Evolutionary conservation across 2,329 filamentous ascomycete genomes (phyloP).

Genomic region (Zalaria sp.): DNA sequence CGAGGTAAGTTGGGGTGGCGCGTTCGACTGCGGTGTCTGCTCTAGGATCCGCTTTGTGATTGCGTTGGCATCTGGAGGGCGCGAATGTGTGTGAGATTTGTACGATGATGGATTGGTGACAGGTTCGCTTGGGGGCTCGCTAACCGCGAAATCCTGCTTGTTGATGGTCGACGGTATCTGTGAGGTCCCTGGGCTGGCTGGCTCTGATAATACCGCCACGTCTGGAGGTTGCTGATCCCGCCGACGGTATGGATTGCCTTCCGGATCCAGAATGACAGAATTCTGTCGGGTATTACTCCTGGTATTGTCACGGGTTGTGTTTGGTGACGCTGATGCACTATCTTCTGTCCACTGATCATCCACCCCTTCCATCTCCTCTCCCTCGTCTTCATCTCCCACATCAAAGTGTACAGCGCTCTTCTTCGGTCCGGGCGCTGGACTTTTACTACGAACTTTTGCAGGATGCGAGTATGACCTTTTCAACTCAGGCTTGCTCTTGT

Average conservation of each 20-base stretch:
- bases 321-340: slow-evolving; percentile 9
- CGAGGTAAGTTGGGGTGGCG: slow-evolving; percentile 49
- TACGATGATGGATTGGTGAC: slow-evolving; percentile 1
- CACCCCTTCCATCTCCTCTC: slow-evolving; percentile 9
- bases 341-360: slow-evolving; percentile 10
- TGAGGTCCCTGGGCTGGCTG: background rate
- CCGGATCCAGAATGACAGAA: slow-evolving; percentile 8
- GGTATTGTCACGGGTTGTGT: slow-evolving; percentile 8
- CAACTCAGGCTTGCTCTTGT: background rate
- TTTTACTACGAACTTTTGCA: background rate
- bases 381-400: slow-evolving; percentile 15
- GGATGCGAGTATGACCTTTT: slow-evolving; percentile 2
- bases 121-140: background rate
- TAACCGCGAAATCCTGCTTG: slow-evolving; percentile 4
- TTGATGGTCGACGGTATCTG: background rate
- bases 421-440: slow-evolving; percentile 18
- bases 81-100: slow-evolving; percentile 1
- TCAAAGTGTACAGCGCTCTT: slow-evolving; percentile 28
- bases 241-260: slow-evolving; percentile 4
- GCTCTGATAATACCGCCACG: slow-evolving; percentile 1
- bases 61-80: slow-evolving; percentile 43
- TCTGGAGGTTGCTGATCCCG: slow-evolving; percentile 2
- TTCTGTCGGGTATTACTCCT: slow-evolving; percentile 9
- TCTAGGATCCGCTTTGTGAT: slow-evolving; percentile 55
- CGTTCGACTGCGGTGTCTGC: slow-evolving; percentile 35